Evolutionary conservation across 23 red algal species (phyloP).

Genomic region (Cyanidioschyzon merolae): DNA sequence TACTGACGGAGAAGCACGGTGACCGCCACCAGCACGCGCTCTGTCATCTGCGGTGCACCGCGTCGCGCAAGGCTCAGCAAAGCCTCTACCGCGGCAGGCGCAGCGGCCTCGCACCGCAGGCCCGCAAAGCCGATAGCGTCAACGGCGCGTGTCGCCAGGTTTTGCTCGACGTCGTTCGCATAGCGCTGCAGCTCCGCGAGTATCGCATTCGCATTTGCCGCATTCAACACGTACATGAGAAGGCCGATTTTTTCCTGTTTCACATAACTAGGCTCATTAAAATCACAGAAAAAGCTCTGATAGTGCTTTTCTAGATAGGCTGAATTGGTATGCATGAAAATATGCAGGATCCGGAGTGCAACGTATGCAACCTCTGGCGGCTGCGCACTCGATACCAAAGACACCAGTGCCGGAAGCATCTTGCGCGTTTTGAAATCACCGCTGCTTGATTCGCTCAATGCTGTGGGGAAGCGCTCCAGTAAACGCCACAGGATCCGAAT

Average conservation of each 20-base stretch:
- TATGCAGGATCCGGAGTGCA: slow-evolving; percentile 60
- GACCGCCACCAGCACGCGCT: slow-evolving; percentile 40
- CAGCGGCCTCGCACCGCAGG: slow-evolving; percentile 25
- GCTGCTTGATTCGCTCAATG: slow-evolving; percentile 1
- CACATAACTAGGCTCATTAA: slow-evolving; percentile 75
- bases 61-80: slow-evolving; percentile 36
- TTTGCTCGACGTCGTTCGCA: slow-evolving; percentile 60
- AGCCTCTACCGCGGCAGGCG: slow-evolving; percentile 35
- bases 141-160: slow-evolving; percentile 45
- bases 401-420: slow-evolving; percentile 63
- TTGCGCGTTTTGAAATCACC: slow-evolving; percentile 40
- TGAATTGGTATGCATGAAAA: slow-evolving; percentile 22
- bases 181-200: slow-evolving; percentile 31
- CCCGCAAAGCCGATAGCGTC: slow-evolving; percentile 49
- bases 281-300: slow-evolving; percentile 68
- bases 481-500: slow-evolving; percentile 38
- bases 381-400: slow-evolving; percentile 33
- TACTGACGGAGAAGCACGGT: slow-evolving; percentile 49
- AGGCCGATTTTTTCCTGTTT: slow-evolving; percentile 87
- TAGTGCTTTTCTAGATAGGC: slow-evolving; percentile 35
- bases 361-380: slow-evolving; percentile 62
- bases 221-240: slow-evolving; percentile 26
- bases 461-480: slow-evolving; percentile 13
- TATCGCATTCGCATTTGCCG: background rate
- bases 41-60: slow-evolving; percentile 33